A percentile compares a stretch with the other conserved stretches of the same genome.
These are phyloP conservation scores for Metroxylon sagu DNA, from an alignment of 176 grass and related monocot species.

Conservation along the genomic window DNA sequence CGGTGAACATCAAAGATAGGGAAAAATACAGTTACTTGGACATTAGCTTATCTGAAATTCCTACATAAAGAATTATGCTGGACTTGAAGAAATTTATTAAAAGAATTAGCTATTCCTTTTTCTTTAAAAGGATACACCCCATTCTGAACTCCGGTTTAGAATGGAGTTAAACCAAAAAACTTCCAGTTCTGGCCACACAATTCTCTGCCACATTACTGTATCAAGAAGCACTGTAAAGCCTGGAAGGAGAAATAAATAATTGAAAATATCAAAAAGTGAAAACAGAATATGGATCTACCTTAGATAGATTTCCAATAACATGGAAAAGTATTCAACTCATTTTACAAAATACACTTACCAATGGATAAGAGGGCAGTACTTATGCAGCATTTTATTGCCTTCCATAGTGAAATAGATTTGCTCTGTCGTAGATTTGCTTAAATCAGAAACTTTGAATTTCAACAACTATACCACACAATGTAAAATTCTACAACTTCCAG, in stretches of 20 bases:
- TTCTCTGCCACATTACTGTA: slow-evolving; percentile 77
- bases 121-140: slow-evolving; percentile 89
- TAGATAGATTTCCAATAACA: too few relatives aligned
- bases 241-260: slow-evolving; percentile 21
- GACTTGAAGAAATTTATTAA: too few relatives aligned
- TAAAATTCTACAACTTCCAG: too few relatives aligned
- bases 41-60: too few relatives aligned
- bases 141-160: slow-evolving; percentile 89
- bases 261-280: slow-evolving; percentile 5
- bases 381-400: slow-evolving; percentile 67
- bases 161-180: slow-evolving; percentile 97
- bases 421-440: slow-evolving; percentile 25
- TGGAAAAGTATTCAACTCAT: not conserved
- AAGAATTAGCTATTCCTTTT: too few relatives aligned
- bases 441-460: not conserved
- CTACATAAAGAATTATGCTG: too few relatives aligned
- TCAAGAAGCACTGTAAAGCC: slow-evolving; percentile 61
- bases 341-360: slow-evolving; percentile 35
- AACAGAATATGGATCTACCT: too few relatives aligned
- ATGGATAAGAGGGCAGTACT: slow-evolving; percentile 47
- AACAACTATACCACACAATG: too few relatives aligned
- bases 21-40: too few relatives aligned
- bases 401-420: slow-evolving; percentile 59
- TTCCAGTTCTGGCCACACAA: slow-evolving; percentile 94
- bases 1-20: too few relatives aligned